Conservation (phyloP, 2,329 filamentous ascomycete species). For the Aspergillus sp. region DNA sequence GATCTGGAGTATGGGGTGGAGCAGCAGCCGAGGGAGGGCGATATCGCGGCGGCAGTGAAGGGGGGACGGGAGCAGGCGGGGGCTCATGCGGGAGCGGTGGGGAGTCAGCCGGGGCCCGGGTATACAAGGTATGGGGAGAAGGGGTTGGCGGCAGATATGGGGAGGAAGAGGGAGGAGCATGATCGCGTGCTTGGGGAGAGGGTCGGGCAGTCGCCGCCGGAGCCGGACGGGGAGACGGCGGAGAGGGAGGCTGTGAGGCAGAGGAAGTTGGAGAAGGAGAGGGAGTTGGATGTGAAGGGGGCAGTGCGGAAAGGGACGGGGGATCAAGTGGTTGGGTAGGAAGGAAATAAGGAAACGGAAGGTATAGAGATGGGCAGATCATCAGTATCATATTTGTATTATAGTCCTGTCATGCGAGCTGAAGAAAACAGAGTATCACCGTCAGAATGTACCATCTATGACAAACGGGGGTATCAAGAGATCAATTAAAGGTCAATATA, state of each 20-base stretch:
- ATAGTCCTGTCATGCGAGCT: neutral
- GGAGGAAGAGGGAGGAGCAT: conserved; percentile 36
- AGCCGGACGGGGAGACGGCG: conserved; percentile 18
- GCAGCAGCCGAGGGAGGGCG: conserved; percentile 35
- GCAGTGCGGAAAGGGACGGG: conserved; percentile 29
- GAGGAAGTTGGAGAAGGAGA: conserved; percentile 27
- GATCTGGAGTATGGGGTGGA: conserved; percentile 38
- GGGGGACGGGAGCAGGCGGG: conserved; percentile 28
- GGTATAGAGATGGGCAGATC: too few relatives aligned
- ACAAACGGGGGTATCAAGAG: conserved; percentile 14
- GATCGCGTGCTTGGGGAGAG: conserved; percentile 29
- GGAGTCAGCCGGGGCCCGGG: conserved; percentile 29
- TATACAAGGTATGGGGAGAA: conserved; percentile 33
- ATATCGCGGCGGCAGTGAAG: conserved; percentile 33
- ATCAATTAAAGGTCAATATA: neutral
- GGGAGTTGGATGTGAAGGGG: conserved; percentile 28
- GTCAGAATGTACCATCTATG: conserved; percentile 1
- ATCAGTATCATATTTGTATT: neutral
- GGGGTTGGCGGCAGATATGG: conserved; percentile 33
- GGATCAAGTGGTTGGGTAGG: conserved; percentile 28
- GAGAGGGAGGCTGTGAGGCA: conserved; percentile 28
- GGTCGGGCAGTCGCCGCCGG: conserved; percentile 20
- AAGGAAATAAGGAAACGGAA: conserved; percentile 14
- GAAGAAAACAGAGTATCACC: neutral
- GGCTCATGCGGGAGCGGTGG: conserved; percentile 37